A percentile compares a stretch with the other conserved stretches of the same genome.
phyloP scores from a whole-genome alignment of 495 filamentous ascomycete genomes.

The Aspergillus homomorphus region DNA sequence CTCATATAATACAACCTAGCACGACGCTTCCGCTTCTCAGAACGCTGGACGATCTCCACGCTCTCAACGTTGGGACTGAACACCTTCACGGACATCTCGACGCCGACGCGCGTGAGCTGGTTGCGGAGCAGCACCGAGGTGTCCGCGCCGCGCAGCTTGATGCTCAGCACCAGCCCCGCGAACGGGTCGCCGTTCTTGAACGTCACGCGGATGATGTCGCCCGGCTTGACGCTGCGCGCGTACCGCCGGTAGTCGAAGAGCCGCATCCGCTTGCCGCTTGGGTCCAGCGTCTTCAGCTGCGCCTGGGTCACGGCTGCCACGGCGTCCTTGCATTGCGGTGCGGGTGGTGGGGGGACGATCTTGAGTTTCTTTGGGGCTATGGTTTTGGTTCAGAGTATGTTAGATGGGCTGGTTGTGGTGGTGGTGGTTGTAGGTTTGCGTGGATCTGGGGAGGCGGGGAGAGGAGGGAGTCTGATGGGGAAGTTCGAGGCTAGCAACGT shows the following conservation, averaged over 20 bases:
- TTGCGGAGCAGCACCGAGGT: constrained; percentile 81
- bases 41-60: constrained; percentile 90
- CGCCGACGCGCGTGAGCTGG: constrained; percentile 74
- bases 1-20: constrained; percentile 91
- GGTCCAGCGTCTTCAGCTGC: constrained; percentile 75
- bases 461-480: too few species aligned
- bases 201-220: constrained; percentile 89
- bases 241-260: constrained; percentile 74
- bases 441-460: not conserved
- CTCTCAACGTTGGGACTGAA: constrained; percentile 84
- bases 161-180: constrained; percentile 79
- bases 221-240: constrained; percentile 68
- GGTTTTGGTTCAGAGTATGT: not conserved
- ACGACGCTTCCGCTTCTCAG: constrained; percentile 77
- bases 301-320: constrained; percentile 56
- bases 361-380: constrained; percentile 47
- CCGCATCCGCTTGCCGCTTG: constrained; percentile 71
- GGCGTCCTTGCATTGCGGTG: constrained; percentile 53
- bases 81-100: constrained; percentile 98
- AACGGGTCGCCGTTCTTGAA: constrained; percentile 84
- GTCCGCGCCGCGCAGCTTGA: constrained; percentile 80
- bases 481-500: too few species aligned
- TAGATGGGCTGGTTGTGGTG: not conserved
- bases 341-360: constrained; percentile 52
- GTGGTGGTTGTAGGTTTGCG: not conserved